These are phyloP conservation scores for Scedosporium minutisporum DNA, from an alignment of 2,329 filamentous ascomycete species.

Conservation along the genomic window DNA sequence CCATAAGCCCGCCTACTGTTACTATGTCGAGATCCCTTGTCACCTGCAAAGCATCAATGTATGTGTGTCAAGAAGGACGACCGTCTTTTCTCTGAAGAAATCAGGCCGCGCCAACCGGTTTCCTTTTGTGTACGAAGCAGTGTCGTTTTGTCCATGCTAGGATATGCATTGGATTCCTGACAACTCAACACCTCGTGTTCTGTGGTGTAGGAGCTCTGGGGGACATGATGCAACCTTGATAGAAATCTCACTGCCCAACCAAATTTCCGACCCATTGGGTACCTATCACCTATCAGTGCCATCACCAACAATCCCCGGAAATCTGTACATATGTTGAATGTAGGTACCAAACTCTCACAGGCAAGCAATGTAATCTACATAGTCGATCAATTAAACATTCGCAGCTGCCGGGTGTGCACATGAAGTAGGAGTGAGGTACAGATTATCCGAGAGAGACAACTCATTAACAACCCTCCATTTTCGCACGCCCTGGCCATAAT, in stretches of 20 bases:
- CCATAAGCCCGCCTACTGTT: no score
- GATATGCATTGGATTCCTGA: slow-evolving; percentile 12
- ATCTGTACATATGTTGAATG: neutral
- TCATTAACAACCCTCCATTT: neutral
- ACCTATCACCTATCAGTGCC: neutral
- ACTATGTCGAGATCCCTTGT: no score
- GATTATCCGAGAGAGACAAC: neutral
- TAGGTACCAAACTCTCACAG: neutral
- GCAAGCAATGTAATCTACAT: neutral
- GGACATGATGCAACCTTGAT: neutral
- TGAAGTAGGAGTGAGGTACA: neutral
- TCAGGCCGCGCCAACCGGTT: no score
- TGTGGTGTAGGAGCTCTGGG: neutral
- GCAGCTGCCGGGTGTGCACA: neutral
- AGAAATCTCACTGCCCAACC: neutral
- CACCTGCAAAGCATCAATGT: no score
- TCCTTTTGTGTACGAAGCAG: no score
- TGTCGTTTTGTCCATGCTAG: neutral
- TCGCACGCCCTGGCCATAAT: no score
- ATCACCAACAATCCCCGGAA: neutral
- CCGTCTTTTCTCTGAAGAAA: no score
- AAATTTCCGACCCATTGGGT: neutral
- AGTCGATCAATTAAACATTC: neutral
- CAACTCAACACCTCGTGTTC: slow-evolving; percentile 9
- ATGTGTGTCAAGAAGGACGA: no score